phyloP scores from a whole-genome alignment of 169 alveolate genomes.

The Plasmodium yoelii region DNA sequence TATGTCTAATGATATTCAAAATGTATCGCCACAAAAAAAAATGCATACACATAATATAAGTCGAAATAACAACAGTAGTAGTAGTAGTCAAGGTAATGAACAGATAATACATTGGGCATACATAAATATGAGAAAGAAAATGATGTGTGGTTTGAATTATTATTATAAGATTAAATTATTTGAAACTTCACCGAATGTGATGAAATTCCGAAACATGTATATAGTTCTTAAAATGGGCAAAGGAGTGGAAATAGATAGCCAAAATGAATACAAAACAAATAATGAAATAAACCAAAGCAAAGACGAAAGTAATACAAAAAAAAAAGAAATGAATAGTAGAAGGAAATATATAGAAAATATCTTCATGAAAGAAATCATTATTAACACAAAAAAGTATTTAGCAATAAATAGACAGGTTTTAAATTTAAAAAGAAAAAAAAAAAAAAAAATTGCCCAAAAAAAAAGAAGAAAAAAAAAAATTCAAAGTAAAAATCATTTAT shows the following conservation, averaged over 20 bases:
- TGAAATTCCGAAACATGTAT: not conserved
- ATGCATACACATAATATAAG: no score
- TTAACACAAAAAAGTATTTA: slow-evolving; percentile 15
- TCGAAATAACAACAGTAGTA: not conserved
- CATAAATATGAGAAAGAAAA: not conserved
- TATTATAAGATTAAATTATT: not conserved
- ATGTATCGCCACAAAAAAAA: no score
- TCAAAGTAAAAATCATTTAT: slow-evolving; percentile 5
- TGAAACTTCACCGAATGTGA: not conserved
- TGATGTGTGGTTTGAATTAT: not conserved
- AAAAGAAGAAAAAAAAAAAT: slow-evolving; percentile 4
- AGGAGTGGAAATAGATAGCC: not conserved
- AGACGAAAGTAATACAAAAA: not conserved
- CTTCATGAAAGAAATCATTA: slow-evolving; percentile 26
- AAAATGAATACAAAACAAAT: not conserved
- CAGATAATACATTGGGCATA: not conserved
- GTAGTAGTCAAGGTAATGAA: not conserved
- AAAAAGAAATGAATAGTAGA: not conserved
- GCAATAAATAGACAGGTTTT: slow-evolving; percentile 7
- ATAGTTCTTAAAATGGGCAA: not conserved
- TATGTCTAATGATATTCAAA: no score
- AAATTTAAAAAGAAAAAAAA: slow-evolving; percentile 25
- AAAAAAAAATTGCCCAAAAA: slow-evolving; percentile 9
- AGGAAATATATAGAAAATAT: not conserved
- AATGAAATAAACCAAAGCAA: not conserved